Percentiles rank a stretch among this genome's conserved stretches.
Conservation (phyloP, 2,329 filamentous ascomycete genomes). For the Apiospora aurea region DNA sequence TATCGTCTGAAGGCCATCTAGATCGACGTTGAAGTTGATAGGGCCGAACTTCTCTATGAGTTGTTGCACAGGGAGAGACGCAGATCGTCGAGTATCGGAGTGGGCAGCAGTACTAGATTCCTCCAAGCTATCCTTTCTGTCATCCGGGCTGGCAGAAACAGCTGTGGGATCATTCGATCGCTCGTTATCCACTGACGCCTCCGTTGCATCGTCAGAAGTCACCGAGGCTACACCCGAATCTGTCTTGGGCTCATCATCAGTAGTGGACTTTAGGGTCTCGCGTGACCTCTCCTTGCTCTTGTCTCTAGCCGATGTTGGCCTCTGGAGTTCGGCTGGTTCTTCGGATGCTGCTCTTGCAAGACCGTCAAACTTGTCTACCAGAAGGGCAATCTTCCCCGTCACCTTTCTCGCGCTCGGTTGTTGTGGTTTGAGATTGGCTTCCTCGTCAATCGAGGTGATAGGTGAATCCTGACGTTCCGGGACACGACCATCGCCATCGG, state of each 20-base stretch:
- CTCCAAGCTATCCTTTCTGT: neutral
- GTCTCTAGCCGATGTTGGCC: conserved; percentile 25
- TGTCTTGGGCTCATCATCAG: neutral
- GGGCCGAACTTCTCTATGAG: conserved; percentile 41
- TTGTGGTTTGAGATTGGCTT: conserved; percentile 38
- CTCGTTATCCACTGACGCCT: neutral
- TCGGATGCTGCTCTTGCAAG: conserved; percentile 43
- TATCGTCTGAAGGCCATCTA: conserved; percentile 38
- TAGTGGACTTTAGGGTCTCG: neutral
- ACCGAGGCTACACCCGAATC: conserved; percentile 17
- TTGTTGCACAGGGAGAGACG: conserved; percentile 29
- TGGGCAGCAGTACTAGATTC: neutral
- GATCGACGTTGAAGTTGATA: conserved; percentile 35
- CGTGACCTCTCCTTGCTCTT: conserved; percentile 1
- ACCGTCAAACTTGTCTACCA: conserved; percentile 59
- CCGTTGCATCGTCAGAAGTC: neutral
- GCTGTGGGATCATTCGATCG: neutral
- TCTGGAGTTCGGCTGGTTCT: conserved; percentile 34
- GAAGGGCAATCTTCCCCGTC: conserved; percentile 56
- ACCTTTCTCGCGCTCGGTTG: conserved; percentile 38
- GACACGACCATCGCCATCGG: conserved; percentile 37
- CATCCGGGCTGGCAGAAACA: neutral
- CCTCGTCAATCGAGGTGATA: conserved; percentile 54
- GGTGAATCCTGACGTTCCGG: conserved; percentile 49
- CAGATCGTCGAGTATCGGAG: neutral